Base-by-base conservation (phyloP, 306 rosid species). In the Hippophae gyantsensis region DNA sequence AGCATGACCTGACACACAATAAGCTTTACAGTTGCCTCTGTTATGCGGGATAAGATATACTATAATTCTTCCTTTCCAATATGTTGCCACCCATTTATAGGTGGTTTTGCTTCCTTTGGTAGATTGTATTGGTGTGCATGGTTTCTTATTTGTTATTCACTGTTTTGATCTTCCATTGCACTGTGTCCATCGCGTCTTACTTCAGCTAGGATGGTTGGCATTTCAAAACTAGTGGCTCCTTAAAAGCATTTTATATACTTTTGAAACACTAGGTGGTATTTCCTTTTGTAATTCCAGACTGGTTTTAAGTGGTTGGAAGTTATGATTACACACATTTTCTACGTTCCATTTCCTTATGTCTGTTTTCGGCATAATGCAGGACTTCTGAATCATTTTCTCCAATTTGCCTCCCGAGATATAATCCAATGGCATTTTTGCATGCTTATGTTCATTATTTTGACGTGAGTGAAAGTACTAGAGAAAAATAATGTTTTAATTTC, bases 381-480 rank as follows among this genome's bases (percentile, higher is more conserved):
- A 90, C 90, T 43, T 87, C 97, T 3, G 95, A 90, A 76, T 81
- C 90, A 65, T 90, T 86, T 73, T 86, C 95, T 72, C 97, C 97
- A 42, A 80, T 90, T 74, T 90, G 97, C 86, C 75, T 90, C 76
- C 97, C 97, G 78, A 81, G 97, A 87, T 90, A 84, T 76, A 90
- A 84, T 68, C 77, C 95, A 66, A 79, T 87, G 79, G 97, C 97
- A 54, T 90, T 90, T 81, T 62, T 90, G 81, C 81, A 90, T 76
- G 89, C 95, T 48, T 90, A 90, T 70, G 86, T 90, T 66, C 90
- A 82, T 76, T 90, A 65, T 70, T 78, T 90, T 71, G 90, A 90
- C 60, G 97, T 90, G 82, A 86, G 97, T 77, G 45, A 57, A 48
- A 61, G 62, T 66, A 52, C 23, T 25, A 40, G 47, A 6, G 2